Percentiles rank a stretch among this genome's conserved stretches.
These are phyloP conservation scores for Dryadomyces sulphureus DNA, from an alignment of 2,329 filamentous ascomycete species.

Conservation along the genomic window DNA sequence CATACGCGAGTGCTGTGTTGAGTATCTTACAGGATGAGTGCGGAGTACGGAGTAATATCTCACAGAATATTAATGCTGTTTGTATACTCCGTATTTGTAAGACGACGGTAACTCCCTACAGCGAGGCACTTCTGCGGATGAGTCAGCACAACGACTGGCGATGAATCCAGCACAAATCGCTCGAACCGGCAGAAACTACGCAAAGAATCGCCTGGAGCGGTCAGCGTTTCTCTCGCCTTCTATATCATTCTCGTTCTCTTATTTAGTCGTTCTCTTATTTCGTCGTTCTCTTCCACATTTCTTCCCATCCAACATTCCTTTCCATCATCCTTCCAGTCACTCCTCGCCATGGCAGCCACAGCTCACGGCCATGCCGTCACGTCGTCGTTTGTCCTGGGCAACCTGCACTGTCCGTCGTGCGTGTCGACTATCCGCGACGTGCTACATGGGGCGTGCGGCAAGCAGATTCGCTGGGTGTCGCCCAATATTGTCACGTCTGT, in stretches of 20 bases:
- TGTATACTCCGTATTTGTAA: too few relatives aligned
- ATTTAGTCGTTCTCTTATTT: neutral
- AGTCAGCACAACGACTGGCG: neutral
- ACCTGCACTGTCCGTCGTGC: slow-evolving; percentile 68
- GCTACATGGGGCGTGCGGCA: slow-evolving; percentile 30
- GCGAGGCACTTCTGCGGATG: too few relatives aligned
- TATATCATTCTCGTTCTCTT: neutral
- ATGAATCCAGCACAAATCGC: slow-evolving; percentile 10
- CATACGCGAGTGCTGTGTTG: too few relatives aligned
- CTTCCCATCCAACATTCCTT: too few relatives aligned
- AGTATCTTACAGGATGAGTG: too few relatives aligned
- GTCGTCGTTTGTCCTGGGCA: slow-evolving; percentile 52
- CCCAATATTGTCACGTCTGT: slow-evolving; percentile 59
- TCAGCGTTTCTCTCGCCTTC: too few relatives aligned
- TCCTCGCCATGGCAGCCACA: slow-evolving; percentile 11
- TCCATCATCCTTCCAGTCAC: too few relatives aligned
- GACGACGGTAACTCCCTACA: too few relatives aligned
- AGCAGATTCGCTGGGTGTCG: slow-evolving; percentile 42
- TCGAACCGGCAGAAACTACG: too few relatives aligned
- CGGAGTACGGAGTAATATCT: too few relatives aligned
- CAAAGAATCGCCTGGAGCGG: too few relatives aligned
- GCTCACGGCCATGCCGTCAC: slow-evolving; percentile 23
- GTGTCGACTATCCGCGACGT: slow-evolving; percentile 49
- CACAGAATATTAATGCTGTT: too few relatives aligned
- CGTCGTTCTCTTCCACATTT: neutral